Evolutionary conservation across 1,139 yeast species (phyloP).

Genomic region (Debaryomyces robertsiae): DNA sequence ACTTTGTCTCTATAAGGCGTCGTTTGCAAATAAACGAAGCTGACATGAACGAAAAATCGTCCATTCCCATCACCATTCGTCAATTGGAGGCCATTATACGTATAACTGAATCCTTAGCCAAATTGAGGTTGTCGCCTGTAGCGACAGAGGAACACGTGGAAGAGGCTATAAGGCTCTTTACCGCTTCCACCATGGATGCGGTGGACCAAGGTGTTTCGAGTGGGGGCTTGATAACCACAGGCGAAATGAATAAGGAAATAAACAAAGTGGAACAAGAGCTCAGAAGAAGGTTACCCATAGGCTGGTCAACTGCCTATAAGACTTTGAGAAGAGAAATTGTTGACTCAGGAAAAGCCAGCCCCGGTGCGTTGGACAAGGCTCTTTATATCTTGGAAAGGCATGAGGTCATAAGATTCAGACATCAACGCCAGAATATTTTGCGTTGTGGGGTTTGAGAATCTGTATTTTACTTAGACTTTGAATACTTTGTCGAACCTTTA

Average conservation of each 20-base stretch:
- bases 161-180: constrained; percentile 91
- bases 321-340: constrained; percentile 86
- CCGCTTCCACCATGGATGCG: constrained; percentile 98
- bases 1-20: constrained; percentile 88
- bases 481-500: too few relatives aligned
- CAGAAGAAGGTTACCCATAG: constrained; percentile 89
- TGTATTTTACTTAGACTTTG: too few relatives aligned
- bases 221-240: constrained; percentile 46
- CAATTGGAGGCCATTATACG: constrained; percentile 97
- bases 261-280: constrained; percentile 80
- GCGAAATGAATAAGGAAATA: constrained; percentile 67
- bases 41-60: constrained; percentile 83
- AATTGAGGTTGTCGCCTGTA: constrained; percentile 76
- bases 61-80: constrained; percentile 96
- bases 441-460: constrained; percentile 65
- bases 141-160: constrained; percentile 91
- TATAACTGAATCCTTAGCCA: constrained; percentile 93
- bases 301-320: constrained; percentile 91
- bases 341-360: constrained; percentile 63
- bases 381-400: constrained; percentile 79
- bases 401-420: constrained; percentile 83
- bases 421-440: constrained; percentile 83
- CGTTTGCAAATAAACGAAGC: constrained; percentile 80
- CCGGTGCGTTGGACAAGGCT: constrained; percentile 82
- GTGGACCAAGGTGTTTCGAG: constrained; percentile 76